phyloP scores from a whole-genome alignment of 2,329 filamentous ascomycete species.

The Coniochaeta sp. region DNA sequence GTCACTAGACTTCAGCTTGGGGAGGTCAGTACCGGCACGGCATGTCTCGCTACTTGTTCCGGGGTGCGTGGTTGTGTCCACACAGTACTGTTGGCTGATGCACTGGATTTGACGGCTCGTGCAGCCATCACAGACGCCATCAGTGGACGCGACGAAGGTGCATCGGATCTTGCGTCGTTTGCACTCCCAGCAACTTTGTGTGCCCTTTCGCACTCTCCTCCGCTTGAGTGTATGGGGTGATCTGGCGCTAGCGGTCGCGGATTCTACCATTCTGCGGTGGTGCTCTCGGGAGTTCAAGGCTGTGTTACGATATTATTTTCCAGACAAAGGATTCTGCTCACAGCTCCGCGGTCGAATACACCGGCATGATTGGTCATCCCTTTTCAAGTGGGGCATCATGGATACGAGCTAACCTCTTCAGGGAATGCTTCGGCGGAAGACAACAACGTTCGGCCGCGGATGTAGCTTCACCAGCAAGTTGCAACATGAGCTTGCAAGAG shows the following conservation, averaged over 20 bases:
- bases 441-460: too few species aligned
- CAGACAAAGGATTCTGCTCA: too few species aligned
- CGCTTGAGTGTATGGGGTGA: neutral
- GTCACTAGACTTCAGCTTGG: too few species aligned
- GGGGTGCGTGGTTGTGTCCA: conserved; percentile 20
- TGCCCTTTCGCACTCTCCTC: conserved; percentile 14
- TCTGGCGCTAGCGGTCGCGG: neutral
- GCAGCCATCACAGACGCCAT: conserved; percentile 37
- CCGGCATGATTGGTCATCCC: neutral
- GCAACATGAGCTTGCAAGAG: too few species aligned
- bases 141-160: conserved; percentile 28
- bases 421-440: too few species aligned
- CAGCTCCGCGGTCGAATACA: too few species aligned
- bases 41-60: too few species aligned
- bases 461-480: too few species aligned
- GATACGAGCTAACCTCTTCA: too few species aligned
- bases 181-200: conserved; percentile 51
- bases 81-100: conserved; percentile 37
- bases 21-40: too few species aligned
- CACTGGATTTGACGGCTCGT: conserved; percentile 33
- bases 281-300: too few species aligned
- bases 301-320: neutral
- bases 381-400: neutral
- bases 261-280: neutral
- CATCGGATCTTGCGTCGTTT: conserved; percentile 47